Evolutionary conservation across 1,139 yeast species (phyloP).

Genomic region (Pichia sp.): DNA sequence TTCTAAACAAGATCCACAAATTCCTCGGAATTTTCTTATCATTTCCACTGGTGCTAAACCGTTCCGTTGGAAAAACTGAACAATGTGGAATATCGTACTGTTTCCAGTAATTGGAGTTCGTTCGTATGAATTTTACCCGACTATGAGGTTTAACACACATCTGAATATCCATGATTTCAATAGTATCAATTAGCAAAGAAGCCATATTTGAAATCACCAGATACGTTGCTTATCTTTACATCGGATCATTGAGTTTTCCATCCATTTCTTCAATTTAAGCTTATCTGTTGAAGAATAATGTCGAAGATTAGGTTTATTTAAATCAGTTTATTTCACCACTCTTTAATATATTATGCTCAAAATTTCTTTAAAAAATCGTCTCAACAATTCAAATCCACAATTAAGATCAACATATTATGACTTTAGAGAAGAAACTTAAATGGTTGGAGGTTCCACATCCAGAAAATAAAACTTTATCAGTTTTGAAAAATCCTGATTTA

Average conservation of each 20-base stretch:
- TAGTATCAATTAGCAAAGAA: too few relatives aligned
- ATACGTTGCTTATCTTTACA: neutral
- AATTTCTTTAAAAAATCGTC: too few relatives aligned
- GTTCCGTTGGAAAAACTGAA: neutral
- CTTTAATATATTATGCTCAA: too few relatives aligned
- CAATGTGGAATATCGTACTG: neutral
- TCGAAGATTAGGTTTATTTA: neutral
- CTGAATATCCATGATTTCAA: too few relatives aligned
- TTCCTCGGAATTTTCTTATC: neutral
- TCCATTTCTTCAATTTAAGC: neutral
- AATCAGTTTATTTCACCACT: too few relatives aligned
- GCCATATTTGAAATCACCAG: neutral
- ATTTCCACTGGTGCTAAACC: neutral
- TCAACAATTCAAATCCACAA: neutral
- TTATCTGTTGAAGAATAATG: neutral
- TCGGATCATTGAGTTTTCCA: too few relatives aligned
- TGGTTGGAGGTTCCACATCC: constrained; percentile 17
- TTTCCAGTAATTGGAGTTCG: too few relatives aligned
- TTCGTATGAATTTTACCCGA: too few relatives aligned
- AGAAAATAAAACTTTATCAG: constrained; percentile 8
- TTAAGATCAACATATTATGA: neutral
- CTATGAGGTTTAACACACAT: too few relatives aligned
- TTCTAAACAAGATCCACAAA: neutral
- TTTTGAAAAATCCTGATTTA: constrained; percentile 27
- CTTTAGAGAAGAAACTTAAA: constrained; percentile 6